These are phyloP conservation scores for Apophysomyces ossiformis DNA, from an alignment of 371 early-diverging fungal species.

Conservation along the genomic window DNA sequence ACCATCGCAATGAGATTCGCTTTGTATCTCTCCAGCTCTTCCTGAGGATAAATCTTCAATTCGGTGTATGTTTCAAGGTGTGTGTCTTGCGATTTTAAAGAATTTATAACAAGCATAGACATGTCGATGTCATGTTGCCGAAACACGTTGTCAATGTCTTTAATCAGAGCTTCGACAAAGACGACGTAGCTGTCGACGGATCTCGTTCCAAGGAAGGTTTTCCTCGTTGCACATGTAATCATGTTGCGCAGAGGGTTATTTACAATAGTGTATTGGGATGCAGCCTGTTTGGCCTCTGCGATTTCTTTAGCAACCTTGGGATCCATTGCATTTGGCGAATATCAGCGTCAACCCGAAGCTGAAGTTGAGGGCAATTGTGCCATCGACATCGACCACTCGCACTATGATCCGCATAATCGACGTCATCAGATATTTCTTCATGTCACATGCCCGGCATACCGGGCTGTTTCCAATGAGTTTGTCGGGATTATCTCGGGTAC, in stretches of 20 bases:
- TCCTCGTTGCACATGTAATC: constrained; percentile 25
- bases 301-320: constrained; percentile 14
- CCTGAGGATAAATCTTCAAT: constrained; percentile 23
- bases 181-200: constrained; percentile 33
- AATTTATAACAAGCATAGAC: constrained; percentile 33
- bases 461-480: too few relatives aligned
- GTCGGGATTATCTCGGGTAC: too few relatives aligned
- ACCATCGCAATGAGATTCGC: constrained; percentile 37
- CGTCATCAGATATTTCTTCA: too few relatives aligned
- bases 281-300: constrained; percentile 15
- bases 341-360: neutral
- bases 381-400: too few relatives aligned
- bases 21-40: constrained; percentile 14
- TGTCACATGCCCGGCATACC: too few relatives aligned
- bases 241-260: constrained; percentile 26
- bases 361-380: neutral
- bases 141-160: constrained; percentile 32
- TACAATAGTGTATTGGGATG: constrained; percentile 7
- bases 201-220: constrained; percentile 32
- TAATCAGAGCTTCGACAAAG: constrained; percentile 30
- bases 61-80: constrained; percentile 39
- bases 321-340: constrained; percentile 8
- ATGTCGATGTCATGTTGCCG: constrained; percentile 21
- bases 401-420: too few relatives aligned
- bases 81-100: constrained; percentile 36